These are phyloP conservation scores for Fusarium xyrophilum DNA, from an alignment of 2,329 filamentous ascomycete species.

Conservation along the genomic window DNA sequence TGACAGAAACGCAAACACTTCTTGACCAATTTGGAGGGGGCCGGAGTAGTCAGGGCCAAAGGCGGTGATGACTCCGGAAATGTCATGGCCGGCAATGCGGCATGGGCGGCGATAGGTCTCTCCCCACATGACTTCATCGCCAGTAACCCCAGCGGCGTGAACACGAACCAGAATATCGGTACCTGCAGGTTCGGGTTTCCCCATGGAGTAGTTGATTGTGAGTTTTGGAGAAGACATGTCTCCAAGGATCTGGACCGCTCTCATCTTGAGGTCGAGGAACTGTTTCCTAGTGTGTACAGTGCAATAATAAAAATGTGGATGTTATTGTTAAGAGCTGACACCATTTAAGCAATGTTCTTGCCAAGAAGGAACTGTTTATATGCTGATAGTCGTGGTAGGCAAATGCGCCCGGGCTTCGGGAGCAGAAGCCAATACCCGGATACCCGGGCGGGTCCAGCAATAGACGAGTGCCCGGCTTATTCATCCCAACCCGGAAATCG, in stretches of 20 bases:
- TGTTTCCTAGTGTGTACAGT: fast-evolving
- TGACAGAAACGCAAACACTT: not conserved
- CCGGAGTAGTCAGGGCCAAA: conserved; percentile 24
- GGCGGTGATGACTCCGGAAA: conserved; percentile 44
- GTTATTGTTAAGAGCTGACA: not conserved
- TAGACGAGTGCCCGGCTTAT: too few species aligned
- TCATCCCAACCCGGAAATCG: too few species aligned
- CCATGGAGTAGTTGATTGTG: conserved; percentile 11
- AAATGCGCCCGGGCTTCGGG: fast-evolving
- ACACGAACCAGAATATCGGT: conserved; percentile 44
- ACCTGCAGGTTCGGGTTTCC: conserved; percentile 24
- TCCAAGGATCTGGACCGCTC: conserved; percentile 45
- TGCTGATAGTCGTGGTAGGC: not conserved
- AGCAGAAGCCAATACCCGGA: not conserved
- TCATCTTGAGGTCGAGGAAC: conserved; percentile 36
- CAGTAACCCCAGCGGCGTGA: conserved; percentile 45
- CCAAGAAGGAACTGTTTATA: not conserved
- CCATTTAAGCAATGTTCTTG: too few species aligned
- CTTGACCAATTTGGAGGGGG: not conserved
- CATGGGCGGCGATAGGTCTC: conserved; percentile 42
- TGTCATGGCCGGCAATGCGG: conserved; percentile 47
- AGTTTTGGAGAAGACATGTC: conserved; percentile 30
- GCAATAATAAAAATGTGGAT: fast-evolving
- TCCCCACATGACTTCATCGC: conserved; percentile 46
- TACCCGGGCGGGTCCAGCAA: not conserved